Conservation (phyloP, 2,329 filamentous ascomycete genomes). For the Ophiobolus disseminans region DNA sequence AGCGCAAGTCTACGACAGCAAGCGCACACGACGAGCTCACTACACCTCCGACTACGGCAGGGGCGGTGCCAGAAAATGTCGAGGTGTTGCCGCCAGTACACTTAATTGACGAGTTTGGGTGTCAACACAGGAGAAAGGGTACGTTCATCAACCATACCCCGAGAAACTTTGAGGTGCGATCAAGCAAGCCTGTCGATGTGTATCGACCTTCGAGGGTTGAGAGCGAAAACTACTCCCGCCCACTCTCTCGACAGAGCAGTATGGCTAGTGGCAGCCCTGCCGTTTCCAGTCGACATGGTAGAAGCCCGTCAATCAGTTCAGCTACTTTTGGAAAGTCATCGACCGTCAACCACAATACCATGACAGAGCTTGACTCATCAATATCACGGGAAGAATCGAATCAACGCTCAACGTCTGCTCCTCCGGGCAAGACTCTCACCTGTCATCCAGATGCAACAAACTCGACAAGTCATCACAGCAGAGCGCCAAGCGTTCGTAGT, state of each 20-base stretch:
- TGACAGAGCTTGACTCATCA: slow-evolving; percentile 27
- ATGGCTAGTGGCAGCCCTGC: slow-evolving; percentile 9
- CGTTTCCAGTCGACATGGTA: slow-evolving; percentile 4
- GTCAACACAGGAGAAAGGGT: slow-evolving; percentile 34
- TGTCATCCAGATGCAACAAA: slow-evolving; percentile 14
- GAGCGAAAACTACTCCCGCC: slow-evolving; percentile 29
- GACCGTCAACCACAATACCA: slow-evolving; percentile 15
- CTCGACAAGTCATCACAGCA: slow-evolving; percentile 10
- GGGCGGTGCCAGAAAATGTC: slow-evolving; percentile 14
- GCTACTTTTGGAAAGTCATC: slow-evolving; percentile 10
- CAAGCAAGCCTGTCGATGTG: slow-evolving; percentile 22
- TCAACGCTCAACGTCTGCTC: slow-evolving; percentile 25
- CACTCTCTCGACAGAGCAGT: slow-evolving; percentile 18
- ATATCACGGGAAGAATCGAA: slow-evolving; percentile 16
- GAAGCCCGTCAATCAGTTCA: slow-evolving; percentile 21
- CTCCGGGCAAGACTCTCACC: slow-evolving; percentile 19
- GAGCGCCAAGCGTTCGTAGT: slow-evolving; percentile 15
- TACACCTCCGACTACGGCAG: slow-evolving; percentile 19
- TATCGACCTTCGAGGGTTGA: slow-evolving; percentile 23
- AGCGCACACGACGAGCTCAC: slow-evolving; percentile 28
- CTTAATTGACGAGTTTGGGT: slow-evolving; percentile 29
- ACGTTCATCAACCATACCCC: slow-evolving; percentile 47
- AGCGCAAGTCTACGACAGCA: slow-evolving; percentile 26
- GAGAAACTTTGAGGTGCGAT: slow-evolving; percentile 33
- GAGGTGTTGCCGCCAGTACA: slow-evolving; percentile 19